phyloP scores from a whole-genome alignment of 148 eudicot species.

The Rhododendron ovatum region DNA sequence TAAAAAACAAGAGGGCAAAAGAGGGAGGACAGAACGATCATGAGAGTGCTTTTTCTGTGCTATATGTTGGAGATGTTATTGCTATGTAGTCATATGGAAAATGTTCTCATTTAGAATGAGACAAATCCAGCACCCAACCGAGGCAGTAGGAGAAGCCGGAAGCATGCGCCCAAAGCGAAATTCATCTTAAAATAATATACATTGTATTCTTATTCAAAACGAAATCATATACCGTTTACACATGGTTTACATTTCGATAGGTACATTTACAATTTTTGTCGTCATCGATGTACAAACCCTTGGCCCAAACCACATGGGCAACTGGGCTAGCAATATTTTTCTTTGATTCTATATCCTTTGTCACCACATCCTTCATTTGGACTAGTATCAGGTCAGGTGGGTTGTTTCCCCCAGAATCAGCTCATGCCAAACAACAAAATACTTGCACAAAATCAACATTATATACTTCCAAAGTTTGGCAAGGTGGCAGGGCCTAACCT shows the following conservation, averaged over 20 bases:
- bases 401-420: not conserved
- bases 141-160: not conserved
- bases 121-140: not conserved
- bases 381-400: no score
- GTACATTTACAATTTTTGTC: not conserved
- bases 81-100: not conserved
- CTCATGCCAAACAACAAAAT: not conserved
- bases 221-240: not conserved
- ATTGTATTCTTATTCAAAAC: not conserved
- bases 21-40: not conserved
- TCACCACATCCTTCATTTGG: not conserved
- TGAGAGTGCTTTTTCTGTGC: not conserved
- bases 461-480: not conserved
- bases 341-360: not conserved
- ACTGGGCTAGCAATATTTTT: not conserved
- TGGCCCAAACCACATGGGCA: conserved; percentile 13
- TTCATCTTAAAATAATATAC: not conserved
- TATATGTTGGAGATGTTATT: not conserved
- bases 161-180: not conserved
- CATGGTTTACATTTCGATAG: not conserved
- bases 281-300: not conserved
- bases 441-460: not conserved
- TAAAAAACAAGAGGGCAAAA: not conserved
- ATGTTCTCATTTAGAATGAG: not conserved
- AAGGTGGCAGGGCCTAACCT: not conserved